Conservation (phyloP, 768 basidiomycete species). For the Paxillus involutus region DNA sequence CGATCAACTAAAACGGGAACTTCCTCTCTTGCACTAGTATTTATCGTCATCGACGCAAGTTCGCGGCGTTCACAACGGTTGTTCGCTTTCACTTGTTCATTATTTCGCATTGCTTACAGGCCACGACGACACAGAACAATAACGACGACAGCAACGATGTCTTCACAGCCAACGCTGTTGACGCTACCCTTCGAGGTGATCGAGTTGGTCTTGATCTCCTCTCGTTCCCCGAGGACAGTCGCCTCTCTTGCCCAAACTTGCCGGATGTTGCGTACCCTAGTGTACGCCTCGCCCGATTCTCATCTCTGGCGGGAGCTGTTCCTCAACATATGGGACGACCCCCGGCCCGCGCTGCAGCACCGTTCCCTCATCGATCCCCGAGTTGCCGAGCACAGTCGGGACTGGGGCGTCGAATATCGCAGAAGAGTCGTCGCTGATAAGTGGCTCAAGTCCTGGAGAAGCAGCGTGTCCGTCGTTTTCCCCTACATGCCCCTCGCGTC, state of each 20-base stretch:
- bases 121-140: conserved; percentile 1
- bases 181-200: conserved; percentile 41
- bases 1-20: no score
- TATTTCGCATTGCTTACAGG: background rate
- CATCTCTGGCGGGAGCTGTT: conserved; percentile 52
- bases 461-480: conserved; percentile 6
- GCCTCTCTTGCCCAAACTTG: conserved; percentile 38
- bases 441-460: conserved; percentile 25
- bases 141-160: background rate
- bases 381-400: conserved; percentile 11
- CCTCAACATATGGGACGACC: conserved; percentile 51
- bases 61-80: no score
- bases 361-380: conserved; percentile 25
- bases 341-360: conserved; percentile 34
- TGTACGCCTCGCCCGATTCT: conserved; percentile 33
- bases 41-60: no score
- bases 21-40: no score
- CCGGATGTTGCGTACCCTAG: conserved; percentile 32
- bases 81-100: no score
- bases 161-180: conserved; percentile 3
- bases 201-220: conserved; percentile 35
- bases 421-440: conserved; percentile 20
- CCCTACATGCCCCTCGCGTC: background rate
- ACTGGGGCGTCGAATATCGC: conserved; percentile 27
- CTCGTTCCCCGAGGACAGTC: conserved; percentile 31